Evolutionary conservation across 768 basidiomycete species (phyloP).

Genomic region (Boletales sp.): DNA sequence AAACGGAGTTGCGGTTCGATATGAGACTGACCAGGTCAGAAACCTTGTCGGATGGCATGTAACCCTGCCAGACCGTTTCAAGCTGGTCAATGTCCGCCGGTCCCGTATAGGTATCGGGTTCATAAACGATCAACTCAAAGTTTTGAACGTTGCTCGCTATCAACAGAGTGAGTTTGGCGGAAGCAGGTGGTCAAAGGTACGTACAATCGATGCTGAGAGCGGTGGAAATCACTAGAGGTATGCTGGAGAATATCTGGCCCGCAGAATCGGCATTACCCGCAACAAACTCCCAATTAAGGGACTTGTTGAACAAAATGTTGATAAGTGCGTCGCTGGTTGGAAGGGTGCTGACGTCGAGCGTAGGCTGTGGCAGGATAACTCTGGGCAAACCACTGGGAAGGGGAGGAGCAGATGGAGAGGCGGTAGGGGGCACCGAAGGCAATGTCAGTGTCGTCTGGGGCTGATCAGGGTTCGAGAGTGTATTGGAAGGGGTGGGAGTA

Average conservation of each 20-base stretch:
- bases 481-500: constrained; percentile 17
- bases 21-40: constrained; percentile 62
- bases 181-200: constrained; percentile 16
- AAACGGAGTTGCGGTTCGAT: constrained; percentile 52
- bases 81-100: constrained; percentile 47
- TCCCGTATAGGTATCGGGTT: constrained; percentile 54
- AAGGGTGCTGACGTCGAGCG: constrained; percentile 27
- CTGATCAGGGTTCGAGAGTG: constrained; percentile 39
- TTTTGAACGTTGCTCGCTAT: constrained; percentile 38
- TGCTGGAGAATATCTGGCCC: constrained; percentile 74
- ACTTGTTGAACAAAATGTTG: constrained; percentile 58
- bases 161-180: constrained; percentile 30
- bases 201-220: constrained; percentile 44
- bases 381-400: constrained; percentile 61
- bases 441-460: constrained; percentile 27
- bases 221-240: constrained; percentile 49
- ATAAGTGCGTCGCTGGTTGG: constrained; percentile 45
- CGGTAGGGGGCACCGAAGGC: constrained; percentile 17
- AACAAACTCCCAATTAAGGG: constrained; percentile 70
- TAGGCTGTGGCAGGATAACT: constrained; percentile 48
- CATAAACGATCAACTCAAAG: constrained; percentile 65
- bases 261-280: constrained; percentile 51
- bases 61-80: constrained; percentile 68
- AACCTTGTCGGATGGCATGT: constrained; percentile 56
- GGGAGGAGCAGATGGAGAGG: constrained; percentile 26